Evolutionary conservation across 2,329 filamentous ascomycete genomes (phyloP).

Genomic region (Phyllosticta citriasiana): DNA sequence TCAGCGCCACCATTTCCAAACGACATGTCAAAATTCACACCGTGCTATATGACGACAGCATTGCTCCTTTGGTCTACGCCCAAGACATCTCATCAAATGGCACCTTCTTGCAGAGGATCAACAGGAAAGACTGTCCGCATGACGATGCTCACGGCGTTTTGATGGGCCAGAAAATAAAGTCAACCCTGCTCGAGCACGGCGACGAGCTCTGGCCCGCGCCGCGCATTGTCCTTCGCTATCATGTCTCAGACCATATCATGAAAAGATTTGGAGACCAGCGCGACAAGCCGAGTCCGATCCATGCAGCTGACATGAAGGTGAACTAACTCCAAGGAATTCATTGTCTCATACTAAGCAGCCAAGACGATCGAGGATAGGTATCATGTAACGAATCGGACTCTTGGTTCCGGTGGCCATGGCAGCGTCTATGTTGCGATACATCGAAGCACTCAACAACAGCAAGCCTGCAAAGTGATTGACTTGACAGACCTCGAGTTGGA

Average conservation of each 20-base stretch:
- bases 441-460: conserved; percentile 43
- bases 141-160: conserved; percentile 16
- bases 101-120: conserved; percentile 26
- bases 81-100: conserved; percentile 37
- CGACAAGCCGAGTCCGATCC: neutral
- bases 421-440: conserved; percentile 47
- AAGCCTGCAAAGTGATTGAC: conserved; percentile 58
- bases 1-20: conserved; percentile 30
- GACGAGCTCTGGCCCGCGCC: conserved; percentile 31
- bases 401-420: conserved; percentile 47
- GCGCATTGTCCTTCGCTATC: conserved; percentile 20
- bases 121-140: conserved; percentile 11
- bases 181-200: conserved; percentile 34
- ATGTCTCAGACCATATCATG: neutral
- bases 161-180: conserved; percentile 23
- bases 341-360: neutral
- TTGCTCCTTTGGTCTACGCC: conserved; percentile 38
- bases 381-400: conserved; percentile 37
- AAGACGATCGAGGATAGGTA: conserved; percentile 22
- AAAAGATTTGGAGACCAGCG: neutral
- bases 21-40: conserved; percentile 38
- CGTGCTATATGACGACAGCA: conserved; percentile 33
- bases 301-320: neutral
- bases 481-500: neutral
- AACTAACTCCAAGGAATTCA: neutral